Evolutionary conservation across 352 stramenopile species (phyloP).

Genomic region (Pythium coloratum): DNA sequence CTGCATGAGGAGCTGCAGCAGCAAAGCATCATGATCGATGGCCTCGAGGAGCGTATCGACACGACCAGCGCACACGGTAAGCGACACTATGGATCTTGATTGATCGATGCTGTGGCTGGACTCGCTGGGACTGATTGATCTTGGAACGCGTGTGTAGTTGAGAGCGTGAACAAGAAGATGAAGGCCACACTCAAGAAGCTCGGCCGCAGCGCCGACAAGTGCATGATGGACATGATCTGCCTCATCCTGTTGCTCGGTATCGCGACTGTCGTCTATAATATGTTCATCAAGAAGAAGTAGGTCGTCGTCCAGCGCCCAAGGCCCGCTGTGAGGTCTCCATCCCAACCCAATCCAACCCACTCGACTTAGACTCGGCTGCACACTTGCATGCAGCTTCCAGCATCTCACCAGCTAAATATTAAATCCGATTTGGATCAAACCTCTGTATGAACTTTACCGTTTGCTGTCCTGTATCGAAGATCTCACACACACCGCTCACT

Average conservation of each 20-base stretch:
- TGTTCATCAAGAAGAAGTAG: conserved; percentile 82
- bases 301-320: background rate
- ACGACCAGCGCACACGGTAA: conserved; percentile 75
- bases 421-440: conserved; percentile 4
- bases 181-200: conserved; percentile 77
- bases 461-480: background rate
- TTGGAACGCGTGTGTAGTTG: conserved; percentile 38
- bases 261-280: conserved; percentile 85
- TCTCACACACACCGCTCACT: conserved; percentile 22
- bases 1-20: conserved; percentile 85
- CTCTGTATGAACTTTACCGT: conserved; percentile 4
- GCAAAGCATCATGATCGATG: conserved; percentile 88
- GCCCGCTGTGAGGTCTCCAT: background rate
- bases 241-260: conserved; percentile 84
- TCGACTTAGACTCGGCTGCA: background rate
- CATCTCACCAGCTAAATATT: conserved; percentile 6
- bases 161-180: conserved; percentile 87
- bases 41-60: conserved; percentile 77
- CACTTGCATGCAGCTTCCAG: conserved; percentile 9
- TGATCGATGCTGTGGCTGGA: background rate
- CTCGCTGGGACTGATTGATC: background rate
- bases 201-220: conserved; percentile 76
- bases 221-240: conserved; percentile 91
- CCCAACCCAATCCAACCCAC: background rate
- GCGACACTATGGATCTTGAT: background rate